Evolutionary conservation across 768 basidiomycete species (phyloP), one percentile per base, ranked within the genome.

Genomic region (Sarcodon sp.): DNA sequence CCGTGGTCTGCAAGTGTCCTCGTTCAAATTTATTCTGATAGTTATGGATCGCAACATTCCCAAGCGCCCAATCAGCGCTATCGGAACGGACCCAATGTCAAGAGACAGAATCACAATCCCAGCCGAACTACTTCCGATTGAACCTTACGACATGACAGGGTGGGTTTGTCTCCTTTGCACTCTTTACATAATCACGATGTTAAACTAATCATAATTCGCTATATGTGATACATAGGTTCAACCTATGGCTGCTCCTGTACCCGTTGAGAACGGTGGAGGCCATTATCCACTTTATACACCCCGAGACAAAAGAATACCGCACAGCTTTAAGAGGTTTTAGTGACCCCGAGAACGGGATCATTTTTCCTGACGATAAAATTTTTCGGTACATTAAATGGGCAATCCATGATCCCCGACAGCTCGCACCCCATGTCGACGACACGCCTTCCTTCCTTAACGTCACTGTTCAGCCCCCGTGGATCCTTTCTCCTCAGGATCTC

Each of bases 231-330:
- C 13, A 16, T 46, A 79, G 77, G 32, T 58, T 78, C 36, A 58
- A 63, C 18, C 59, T 64, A 21, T 80, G 78, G 77, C 53, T 79
- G 12, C 66, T 68, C 27, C 66, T 67, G 48, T 66, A 75, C 43
- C 76, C 77, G 4, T 57, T 82, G 18, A 67, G 69, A 55, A 79
- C 73, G 7, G 65, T 67, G 11, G 71, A 75, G 54, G 64, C 66
- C 31, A 50, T 68, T 21, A 52, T 72, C 48, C 64, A 63, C 43
- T 50, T 67, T 21, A 46, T 62, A 18, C 64, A 60, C 39, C 57
- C 57, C 7, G 55, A 60, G 35, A 57, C 61, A 2, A 47, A 37
- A 9, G 47, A 58, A 6, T 71, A 64, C 6, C 11, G 21, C n/a
- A 46, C 45, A 27, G 10, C 18, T 21, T 11, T 44, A 44, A 21